These are phyloP conservation scores for Teunomyces pallodes DNA, from an alignment of 805 yeast genomes.

Conservation along the genomic window DNA sequence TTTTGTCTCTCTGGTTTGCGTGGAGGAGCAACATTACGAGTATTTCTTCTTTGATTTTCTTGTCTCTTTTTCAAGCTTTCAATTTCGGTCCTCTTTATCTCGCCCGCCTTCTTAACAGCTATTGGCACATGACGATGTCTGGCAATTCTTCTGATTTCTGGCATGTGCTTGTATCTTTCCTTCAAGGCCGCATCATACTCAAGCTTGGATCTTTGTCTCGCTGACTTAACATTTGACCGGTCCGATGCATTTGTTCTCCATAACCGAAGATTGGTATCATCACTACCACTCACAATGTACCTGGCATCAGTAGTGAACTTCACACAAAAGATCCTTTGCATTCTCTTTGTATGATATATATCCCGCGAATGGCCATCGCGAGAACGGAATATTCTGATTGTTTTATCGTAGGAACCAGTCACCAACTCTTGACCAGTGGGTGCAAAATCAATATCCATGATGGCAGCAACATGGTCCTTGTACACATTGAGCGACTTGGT, in stretches of 20 bases:
- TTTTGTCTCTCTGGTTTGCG: constrained; percentile 74
- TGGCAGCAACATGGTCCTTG: constrained; percentile 95
- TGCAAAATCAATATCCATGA: constrained; percentile 89
- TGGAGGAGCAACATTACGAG: constrained; percentile 59
- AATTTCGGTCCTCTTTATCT: constrained; percentile 74
- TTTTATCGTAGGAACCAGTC: constrained; percentile 92
- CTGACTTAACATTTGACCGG: constrained; percentile 74
- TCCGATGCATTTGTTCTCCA: constrained; percentile 92
- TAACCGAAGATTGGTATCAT: constrained; percentile 90
- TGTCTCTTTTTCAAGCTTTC: constrained; percentile 76
- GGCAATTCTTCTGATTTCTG: constrained; percentile 85
- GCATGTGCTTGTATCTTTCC: constrained; percentile 93
- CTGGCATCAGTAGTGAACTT: constrained; percentile 86
- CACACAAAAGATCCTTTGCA: constrained; percentile 90
- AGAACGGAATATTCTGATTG: constrained; percentile 74
- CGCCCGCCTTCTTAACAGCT: constrained; percentile 84
- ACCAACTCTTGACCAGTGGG: constrained; percentile 97
- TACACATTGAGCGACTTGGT: constrained; percentile 75
- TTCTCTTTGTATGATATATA: constrained; percentile 92
- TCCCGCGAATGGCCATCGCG: constrained; percentile 91
- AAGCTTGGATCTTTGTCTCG: constrained; percentile 75
- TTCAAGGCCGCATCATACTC: constrained; percentile 91
- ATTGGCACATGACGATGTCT: constrained; percentile 91
- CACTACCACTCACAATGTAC: constrained; percentile 87
- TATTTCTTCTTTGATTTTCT: constrained; percentile 76